A percentile compares a stretch with the other conserved stretches of the same genome.
phyloP scores from a whole-genome alignment of 768 basidiomycete genomes.

The Thelephora ganbajun region DNA sequence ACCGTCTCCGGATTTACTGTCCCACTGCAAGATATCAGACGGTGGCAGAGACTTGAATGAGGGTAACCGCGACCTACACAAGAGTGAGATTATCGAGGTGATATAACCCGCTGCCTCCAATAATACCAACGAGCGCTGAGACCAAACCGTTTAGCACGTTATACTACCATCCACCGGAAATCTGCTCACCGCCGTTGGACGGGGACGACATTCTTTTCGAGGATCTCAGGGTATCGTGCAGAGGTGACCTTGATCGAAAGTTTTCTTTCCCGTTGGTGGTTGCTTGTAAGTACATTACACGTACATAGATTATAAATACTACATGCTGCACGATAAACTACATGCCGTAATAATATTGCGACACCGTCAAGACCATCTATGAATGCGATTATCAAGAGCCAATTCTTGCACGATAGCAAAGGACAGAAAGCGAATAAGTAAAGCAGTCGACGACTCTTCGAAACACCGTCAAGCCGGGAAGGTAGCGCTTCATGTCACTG shows the following conservation, averaged over 20 bases:
- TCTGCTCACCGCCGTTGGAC: not conserved
- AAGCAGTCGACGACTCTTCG: not conserved
- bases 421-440: not conserved
- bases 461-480: not conserved
- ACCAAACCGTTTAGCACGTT: not conserved
- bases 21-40: constrained; percentile 30
- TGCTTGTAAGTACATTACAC: too few species aligned
- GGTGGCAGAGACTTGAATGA: not conserved
- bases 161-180: not conserved
- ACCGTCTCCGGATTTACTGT: constrained; percentile 75
- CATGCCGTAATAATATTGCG: too few species aligned
- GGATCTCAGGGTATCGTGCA: too few species aligned
- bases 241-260: too few species aligned
- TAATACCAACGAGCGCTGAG: constrained; percentile 72
- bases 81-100: constrained; percentile 83
- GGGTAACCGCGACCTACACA: constrained; percentile 40
- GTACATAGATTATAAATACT: too few species aligned
- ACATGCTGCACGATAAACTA: too few species aligned
- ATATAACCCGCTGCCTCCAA: constrained; percentile 88
- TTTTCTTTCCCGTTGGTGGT: too few species aligned
- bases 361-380: too few species aligned
- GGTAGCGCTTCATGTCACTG: not conserved
- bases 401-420: not conserved
- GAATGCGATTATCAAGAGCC: too few species aligned
- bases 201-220: too few species aligned